These are phyloP conservation scores for Ceratocystiopsis sp. DNA, from an alignment of 2,329 filamentous ascomycete genomes.

Conservation along the genomic window DNA sequence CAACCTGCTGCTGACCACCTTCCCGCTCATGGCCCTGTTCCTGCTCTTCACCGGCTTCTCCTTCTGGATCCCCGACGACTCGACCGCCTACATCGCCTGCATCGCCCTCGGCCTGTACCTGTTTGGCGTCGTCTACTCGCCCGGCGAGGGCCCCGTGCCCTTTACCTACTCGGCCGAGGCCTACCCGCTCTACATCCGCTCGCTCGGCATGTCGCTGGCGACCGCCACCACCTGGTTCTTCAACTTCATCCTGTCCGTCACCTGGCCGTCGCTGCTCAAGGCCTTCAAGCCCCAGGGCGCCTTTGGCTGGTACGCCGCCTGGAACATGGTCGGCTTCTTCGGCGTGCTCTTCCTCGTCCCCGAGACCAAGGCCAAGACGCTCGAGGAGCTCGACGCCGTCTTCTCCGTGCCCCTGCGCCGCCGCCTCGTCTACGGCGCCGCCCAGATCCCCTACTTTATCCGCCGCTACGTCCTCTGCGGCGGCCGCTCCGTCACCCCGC, in stretches of 20 bases:
- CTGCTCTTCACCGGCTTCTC: constrained; percentile 29
- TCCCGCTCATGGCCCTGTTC: constrained; percentile 44
- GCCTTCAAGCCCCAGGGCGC: constrained; percentile 29
- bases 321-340: constrained; percentile 30
- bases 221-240: constrained; percentile 35
- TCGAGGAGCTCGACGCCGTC: constrained; percentile 22
- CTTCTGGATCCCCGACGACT: constrained; percentile 24
- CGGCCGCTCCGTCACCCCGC: constrained; percentile 1
- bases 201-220: constrained; percentile 42
- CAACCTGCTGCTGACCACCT: constrained; percentile 44
- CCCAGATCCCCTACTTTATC: constrained; percentile 9
- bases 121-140: constrained; percentile 33
- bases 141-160: constrained; percentile 45
- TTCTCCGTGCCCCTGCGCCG: constrained; percentile 15
- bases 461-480: constrained; percentile 7
- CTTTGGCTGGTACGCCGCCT: constrained; percentile 31
- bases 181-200: constrained; percentile 45
- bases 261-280: constrained; percentile 28
- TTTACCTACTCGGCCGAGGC: constrained; percentile 53
- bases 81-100: constrained; percentile 23
- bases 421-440: constrained; percentile 10
- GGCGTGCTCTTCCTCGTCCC: constrained; percentile 21
- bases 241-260: constrained; percentile 24
- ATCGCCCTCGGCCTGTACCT: constrained; percentile 32
- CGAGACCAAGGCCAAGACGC: constrained; percentile 23